Percentiles rank a stretch among this genome's conserved stretches.
Evolutionary conservation across 306 rosid species (phyloP).

Genomic region (Cucumis hystrix): DNA sequence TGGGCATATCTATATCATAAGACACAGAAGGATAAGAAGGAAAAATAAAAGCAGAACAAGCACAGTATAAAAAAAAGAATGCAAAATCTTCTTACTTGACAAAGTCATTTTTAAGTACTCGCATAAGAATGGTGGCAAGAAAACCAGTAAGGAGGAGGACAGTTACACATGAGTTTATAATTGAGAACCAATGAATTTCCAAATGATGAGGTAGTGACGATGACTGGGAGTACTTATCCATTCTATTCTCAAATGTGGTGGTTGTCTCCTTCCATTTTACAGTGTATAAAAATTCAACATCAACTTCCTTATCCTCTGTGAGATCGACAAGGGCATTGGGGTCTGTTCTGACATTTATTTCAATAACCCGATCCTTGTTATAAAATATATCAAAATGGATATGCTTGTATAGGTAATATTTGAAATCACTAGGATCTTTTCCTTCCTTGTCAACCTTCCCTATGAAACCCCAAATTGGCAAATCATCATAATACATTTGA

Average conservation of each 20-base stretch:
- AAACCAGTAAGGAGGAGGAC: conserved; percentile 80
- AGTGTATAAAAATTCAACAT: conserved; percentile 50
- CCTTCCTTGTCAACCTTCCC: conserved; percentile 65
- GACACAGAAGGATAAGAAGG: not conserved
- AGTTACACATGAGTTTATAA: conserved; percentile 76
- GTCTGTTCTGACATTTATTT: conserved; percentile 48
- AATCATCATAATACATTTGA: conserved; percentile 82
- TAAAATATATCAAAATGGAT: conserved; percentile 58
- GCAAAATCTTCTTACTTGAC: conserved; percentile 49
- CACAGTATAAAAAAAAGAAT: not conserved
- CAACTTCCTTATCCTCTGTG: conserved; percentile 52
- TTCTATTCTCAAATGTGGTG: conserved; percentile 69
- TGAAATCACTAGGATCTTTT: conserved; percentile 62
- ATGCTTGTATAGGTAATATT: conserved; percentile 58
- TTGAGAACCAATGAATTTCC: conserved; percentile 92
- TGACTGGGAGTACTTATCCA: conserved; percentile 63
- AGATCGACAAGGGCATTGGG: conserved; percentile 50
- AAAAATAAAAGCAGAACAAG: not conserved
- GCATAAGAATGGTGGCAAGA: conserved; percentile 69
- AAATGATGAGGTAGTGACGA: conserved; percentile 70
- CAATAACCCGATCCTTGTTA: conserved; percentile 74
- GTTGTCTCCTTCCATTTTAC: conserved; percentile 73
- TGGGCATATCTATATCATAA: conserved; percentile 28
- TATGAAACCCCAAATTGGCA: conserved; percentile 87
- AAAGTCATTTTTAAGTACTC: conserved; percentile 87